These are phyloP conservation scores for Aspergillus fumigatiaffinis DNA, from an alignment of 2,329 filamentous ascomycete species.

Conservation along the genomic window DNA sequence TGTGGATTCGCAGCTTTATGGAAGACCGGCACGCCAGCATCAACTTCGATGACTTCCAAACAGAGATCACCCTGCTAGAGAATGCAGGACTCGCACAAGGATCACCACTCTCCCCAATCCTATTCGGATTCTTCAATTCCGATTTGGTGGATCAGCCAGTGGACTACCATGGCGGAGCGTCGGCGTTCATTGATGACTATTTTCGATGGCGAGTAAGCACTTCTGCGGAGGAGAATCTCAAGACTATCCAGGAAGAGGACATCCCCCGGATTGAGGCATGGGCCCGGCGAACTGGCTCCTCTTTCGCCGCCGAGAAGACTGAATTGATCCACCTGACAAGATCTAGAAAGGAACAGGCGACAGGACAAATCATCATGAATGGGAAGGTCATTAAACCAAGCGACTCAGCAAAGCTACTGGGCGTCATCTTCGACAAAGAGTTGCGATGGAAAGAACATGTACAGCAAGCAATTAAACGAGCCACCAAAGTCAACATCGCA, in stretches of 20 bases:
- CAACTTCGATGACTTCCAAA: constrained; percentile 14
- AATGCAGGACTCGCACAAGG: constrained; percentile 18
- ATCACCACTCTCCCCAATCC: constrained; percentile 32
- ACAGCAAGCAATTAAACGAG: constrained; percentile 16
- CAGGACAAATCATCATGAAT: too few species aligned
- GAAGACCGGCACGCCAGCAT: too few species aligned
- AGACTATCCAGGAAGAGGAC: constrained; percentile 16
- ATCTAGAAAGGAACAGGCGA: too few species aligned
- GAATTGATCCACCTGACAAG: constrained; percentile 21
- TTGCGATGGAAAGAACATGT: constrained; percentile 22
- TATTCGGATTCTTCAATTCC: constrained; percentile 37
- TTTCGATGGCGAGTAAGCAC: constrained; percentile 16
- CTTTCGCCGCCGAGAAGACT: constrained; percentile 27
- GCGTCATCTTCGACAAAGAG: constrained; percentile 21
- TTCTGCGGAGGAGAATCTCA: constrained; percentile 21
- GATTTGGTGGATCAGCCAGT: constrained; percentile 30
- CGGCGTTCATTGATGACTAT: constrained; percentile 29
- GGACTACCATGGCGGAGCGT: constrained; percentile 19
- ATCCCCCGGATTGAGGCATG: constrained; percentile 23
- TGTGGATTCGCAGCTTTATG: too few species aligned
- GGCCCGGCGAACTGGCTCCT: constrained; percentile 22
- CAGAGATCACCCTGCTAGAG: background rate
- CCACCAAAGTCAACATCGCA: constrained; percentile 14
- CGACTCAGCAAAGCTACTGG: constrained; percentile 14
- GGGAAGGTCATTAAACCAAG: too few species aligned